A percentile compares a stretch with the other conserved stretches of the same genome.
phyloP scores from a whole-genome alignment of 768 basidiomycete genomes.

The Sarcodon sp. region DNA sequence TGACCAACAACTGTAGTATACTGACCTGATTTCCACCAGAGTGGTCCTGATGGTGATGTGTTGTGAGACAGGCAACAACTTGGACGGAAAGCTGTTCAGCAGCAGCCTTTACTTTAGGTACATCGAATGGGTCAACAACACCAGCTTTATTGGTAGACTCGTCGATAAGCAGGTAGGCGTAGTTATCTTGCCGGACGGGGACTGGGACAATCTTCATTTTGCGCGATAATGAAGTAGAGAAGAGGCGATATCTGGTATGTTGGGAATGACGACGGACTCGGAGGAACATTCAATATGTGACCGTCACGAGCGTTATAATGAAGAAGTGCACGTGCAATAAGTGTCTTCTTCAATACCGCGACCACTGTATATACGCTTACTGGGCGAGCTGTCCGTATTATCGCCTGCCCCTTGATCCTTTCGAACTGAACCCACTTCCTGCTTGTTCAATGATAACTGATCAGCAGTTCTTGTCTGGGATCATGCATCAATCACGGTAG shows the following conservation, averaged over 20 bases:
- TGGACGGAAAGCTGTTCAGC: slow-evolving; percentile 51
- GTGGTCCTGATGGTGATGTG: slow-evolving; percentile 89
- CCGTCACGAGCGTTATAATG: neutral
- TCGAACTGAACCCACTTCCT: neutral
- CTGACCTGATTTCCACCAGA: slow-evolving; percentile 75
- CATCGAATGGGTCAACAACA: slow-evolving; percentile 72
- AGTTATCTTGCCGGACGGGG: slow-evolving; percentile 73
- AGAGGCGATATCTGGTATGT: slow-evolving; percentile 6
- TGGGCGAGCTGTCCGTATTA: neutral
- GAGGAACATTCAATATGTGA: slow-evolving; percentile 3
- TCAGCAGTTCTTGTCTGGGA: slow-evolving; percentile 1
- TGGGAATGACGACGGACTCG: slow-evolving; percentile 1
- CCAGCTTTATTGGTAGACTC: slow-evolving; percentile 54
- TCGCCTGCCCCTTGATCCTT: neutral
- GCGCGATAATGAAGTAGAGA: slow-evolving; percentile 9
- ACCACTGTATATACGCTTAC: neutral
- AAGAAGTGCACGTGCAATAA: neutral
- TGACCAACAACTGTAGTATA: neutral
- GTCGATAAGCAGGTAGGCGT: slow-evolving; percentile 75
- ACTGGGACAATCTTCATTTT: slow-evolving; percentile 70
- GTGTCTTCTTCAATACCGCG: neutral
- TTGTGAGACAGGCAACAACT: slow-evolving; percentile 70
- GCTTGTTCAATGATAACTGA: neutral
- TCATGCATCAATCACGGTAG: neutral
- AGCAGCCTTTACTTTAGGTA: slow-evolving; percentile 49